Base-by-base conservation (phyloP, 164 flowering plant species). In the Vitis rupestris region DNA sequence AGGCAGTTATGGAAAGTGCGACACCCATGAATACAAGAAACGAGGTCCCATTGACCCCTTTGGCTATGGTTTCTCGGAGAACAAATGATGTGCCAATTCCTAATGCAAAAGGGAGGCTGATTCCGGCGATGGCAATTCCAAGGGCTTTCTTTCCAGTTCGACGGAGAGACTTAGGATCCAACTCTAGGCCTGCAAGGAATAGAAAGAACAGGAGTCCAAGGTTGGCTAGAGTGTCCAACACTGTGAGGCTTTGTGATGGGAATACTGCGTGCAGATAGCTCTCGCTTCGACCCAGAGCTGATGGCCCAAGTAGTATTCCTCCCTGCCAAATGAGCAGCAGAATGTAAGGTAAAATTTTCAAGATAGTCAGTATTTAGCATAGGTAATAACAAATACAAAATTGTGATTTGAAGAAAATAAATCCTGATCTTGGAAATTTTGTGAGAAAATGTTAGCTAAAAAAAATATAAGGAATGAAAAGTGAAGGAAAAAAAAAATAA, bases 21-120 rank as follows among this genome's bases (percentile, higher is more conserved):
- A 90, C 97, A 6, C 94, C 97, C 93, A 87, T 90, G 87, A 89
- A 91, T 13, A 91, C 82, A 1, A 89, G 80, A 63, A 89, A 91
- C 14, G 94, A 67, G 2, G 79, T 37, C 0, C 63, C 67, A n/a
- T 72, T 50, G 11, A 82, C 90, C 13, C 79, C 90, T 69, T 84
- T 81, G 31, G 86, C 66, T n/a, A 92, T 82, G 13, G 93, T 88
- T 56, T 30, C 71, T 4, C 76, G 65, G n/a, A 92, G 86, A 29
- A 78, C 73, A 47, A 85, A 81, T 2, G 97, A 90, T 4, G 87
- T 37, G 19, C 88, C 92, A 12, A 88, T 83, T 17, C 97, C 97
- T 44, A 88, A 59, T 2, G 69, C 79, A 75, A 92, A 92, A 2
- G 95, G 95, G 50, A 88, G 60, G 62, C 58, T 79, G 23, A 92